Evolutionary conservation across 768 basidiomycete genomes (phyloP).

Genomic region (Stropharia rugosoannulata): DNA sequence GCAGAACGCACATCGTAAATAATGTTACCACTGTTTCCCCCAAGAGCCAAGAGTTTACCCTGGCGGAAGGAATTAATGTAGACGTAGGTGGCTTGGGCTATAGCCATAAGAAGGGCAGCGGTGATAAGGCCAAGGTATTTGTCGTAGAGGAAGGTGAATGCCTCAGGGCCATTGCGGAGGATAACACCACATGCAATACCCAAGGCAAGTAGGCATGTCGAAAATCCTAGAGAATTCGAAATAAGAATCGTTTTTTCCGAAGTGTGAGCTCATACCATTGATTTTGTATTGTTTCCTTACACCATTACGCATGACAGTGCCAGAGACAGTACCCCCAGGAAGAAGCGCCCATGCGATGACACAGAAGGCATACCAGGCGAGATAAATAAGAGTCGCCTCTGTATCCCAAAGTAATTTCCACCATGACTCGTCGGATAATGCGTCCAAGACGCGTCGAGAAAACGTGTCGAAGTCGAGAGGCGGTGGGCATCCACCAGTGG

Average conservation of each 20-base stretch:
- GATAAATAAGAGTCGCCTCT: constrained; percentile 71
- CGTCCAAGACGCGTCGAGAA: constrained; percentile 41
- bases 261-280: constrained; percentile 61
- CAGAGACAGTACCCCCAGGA: constrained; percentile 72
- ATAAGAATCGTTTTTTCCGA: constrained; percentile 1
- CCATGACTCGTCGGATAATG: constrained; percentile 52
- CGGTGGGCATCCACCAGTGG: constrained; percentile 69
- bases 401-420: constrained; percentile 87
- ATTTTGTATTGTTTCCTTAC: constrained; percentile 85
- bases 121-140: constrained; percentile 90
- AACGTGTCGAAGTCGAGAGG: constrained; percentile 32
- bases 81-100: constrained; percentile 69
- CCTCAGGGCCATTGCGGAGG: constrained; percentile 68
- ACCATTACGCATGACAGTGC: constrained; percentile 72
- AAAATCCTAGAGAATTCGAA: constrained; percentile 61
- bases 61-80: constrained; percentile 69
- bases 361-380: constrained; percentile 88
- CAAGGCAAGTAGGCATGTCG: constrained; percentile 80
- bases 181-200: constrained; percentile 72
- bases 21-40: constrained; percentile 86
- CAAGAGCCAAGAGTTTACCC: constrained; percentile 78
- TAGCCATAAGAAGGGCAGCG: constrained; percentile 76
- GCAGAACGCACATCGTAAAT: constrained; percentile 83
- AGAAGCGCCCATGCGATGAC: constrained; percentile 79
- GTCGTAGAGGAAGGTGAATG: constrained; percentile 89